Evolutionary conservation across 345 rosid genomes (phyloP).

Genomic region (Clarkia xantiana): DNA sequence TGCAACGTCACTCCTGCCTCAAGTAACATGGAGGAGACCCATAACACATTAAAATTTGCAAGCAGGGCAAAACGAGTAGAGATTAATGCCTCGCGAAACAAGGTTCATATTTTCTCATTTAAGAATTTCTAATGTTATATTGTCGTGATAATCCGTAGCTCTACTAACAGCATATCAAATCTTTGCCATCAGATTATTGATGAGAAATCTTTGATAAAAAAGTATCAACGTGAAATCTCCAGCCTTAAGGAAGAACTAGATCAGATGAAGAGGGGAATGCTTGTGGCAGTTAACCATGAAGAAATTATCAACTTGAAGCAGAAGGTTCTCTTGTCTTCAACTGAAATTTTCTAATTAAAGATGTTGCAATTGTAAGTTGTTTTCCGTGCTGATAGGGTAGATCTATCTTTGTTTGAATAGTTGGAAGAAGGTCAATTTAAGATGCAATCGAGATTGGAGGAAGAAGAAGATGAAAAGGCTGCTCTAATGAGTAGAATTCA

Average conservation of each 20-base stretch:
- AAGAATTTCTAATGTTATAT: too few species aligned
- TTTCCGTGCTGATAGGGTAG: background rate
- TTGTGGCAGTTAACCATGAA: constrained; percentile 84
- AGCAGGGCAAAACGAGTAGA: constrained; percentile 96
- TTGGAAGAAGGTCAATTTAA: constrained; percentile 99
- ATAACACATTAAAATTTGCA: constrained; percentile 96
- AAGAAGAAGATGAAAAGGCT: constrained; percentile 99
- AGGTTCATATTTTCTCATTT: constrained; percentile 28
- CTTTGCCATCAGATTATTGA: constrained; percentile 60
- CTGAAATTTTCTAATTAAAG: background rate
- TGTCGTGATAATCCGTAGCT: too few species aligned
- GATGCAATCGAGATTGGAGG: constrained; percentile 99
- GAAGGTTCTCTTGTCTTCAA: constrained; percentile 36
- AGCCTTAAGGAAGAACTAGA: constrained; percentile 84
- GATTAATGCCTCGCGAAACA: constrained; percentile 90
- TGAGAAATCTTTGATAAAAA: constrained; percentile 93
- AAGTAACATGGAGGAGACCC: constrained; percentile 94
- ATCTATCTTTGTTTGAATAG: constrained; percentile 22
- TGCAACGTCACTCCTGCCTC: constrained; percentile 99
- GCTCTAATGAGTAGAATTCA: constrained; percentile 99
- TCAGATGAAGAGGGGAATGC: constrained; percentile 68
- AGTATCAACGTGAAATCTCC: constrained; percentile 93
- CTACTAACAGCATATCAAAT: too few species aligned
- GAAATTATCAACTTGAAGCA: constrained; percentile 82
- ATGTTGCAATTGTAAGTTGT: background rate